Evolutionary conservation across 768 basidiomycete species (phyloP).

Genomic region (Dictyophora rubrovolvata): DNA sequence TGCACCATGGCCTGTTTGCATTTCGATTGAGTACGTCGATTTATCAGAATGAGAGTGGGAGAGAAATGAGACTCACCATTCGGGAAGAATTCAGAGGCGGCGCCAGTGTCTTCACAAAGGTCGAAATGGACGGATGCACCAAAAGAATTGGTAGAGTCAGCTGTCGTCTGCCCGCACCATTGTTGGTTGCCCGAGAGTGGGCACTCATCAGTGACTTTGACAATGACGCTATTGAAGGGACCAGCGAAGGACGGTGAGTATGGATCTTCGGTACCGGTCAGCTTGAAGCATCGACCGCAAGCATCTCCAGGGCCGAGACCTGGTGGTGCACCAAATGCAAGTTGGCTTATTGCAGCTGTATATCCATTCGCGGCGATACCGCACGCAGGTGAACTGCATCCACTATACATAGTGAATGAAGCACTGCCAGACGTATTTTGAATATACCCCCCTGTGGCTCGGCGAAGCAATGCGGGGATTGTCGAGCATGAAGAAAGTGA

Average conservation of each 20-base stretch:
- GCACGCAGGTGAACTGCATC: constrained; percentile 44
- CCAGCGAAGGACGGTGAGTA: constrained; percentile 40
- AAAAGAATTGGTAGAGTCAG: constrained; percentile 32
- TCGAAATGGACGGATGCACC: constrained; percentile 49
- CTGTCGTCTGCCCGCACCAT: constrained; percentile 44
- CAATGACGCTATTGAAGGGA: constrained; percentile 44
- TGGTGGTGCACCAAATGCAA: constrained; percentile 41
- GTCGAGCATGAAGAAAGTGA: neutral
- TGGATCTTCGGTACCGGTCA: constrained; percentile 42
- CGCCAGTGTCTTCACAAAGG: constrained; percentile 50
- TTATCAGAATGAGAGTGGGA: neutral
- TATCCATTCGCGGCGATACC: constrained; percentile 39
- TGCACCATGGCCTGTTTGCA: constrained; percentile 34
- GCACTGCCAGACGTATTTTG: constrained; percentile 42
- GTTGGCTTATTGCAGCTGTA: constrained; percentile 49
- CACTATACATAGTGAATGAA: constrained; percentile 49
- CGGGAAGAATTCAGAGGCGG: constrained; percentile 43
- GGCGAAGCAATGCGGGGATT: neutral
- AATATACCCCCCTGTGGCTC: constrained; percentile 41
- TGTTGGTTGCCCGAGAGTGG: constrained; percentile 38
- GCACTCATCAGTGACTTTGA: constrained; percentile 38
- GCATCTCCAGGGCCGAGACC: constrained; percentile 46
- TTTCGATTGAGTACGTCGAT: neutral
- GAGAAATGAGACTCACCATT: constrained; percentile 19
- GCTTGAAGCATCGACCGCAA: constrained; percentile 49